Base-by-base conservation (phyloP, 1,284 basidiomycete genomes). In the Stygiomarasmius scandens region DNA sequence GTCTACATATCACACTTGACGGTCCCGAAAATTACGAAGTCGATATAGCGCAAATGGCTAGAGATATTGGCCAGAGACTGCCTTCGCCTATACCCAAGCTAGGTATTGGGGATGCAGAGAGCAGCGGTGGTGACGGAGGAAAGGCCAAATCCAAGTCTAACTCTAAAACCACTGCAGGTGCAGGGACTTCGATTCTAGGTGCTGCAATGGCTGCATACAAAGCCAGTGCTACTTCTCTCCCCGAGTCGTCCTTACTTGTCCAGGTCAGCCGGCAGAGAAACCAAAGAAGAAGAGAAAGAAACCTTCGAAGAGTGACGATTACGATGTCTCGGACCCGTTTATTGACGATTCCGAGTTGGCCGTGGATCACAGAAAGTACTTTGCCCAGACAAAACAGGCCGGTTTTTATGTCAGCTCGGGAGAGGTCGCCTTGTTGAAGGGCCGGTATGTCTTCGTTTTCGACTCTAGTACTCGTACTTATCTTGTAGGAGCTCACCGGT, bases 271-370 rank as follows among this genome's bases (percentile, higher is more conserved):
- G 6, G 61, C 64, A 48, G 68, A 65, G 62, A 64, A 54, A 32
- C 36, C 58, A 19, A 48, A 54, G 29, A 54, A 47, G 44, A 54
- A 54, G 52, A 43, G 71, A 12, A 32, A 32, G 12, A 87, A 88
- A 72, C 83, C 80, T 55, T 74, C 77, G 3, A 75, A 77, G 0
- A 72, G 82, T 23, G 89, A 91, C 62, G 89, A 90, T 68, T 98
- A 98, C 77, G 96, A 99, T 74, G 80, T 89, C 19, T 79, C 82
- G 1, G 96, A 99, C 74, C 92, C 93, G 0, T 98, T 98, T 75
- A 98, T 99, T 67, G 96, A 99, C 78, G 96, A 99, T 74, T 94
- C 94, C 0, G 96, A 99, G 70, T 81, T 97, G 54, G 87, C 86
- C 19, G 78, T 96, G 41, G 95, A 98, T 74, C 89, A 96, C 68